These are phyloP conservation scores for Arthrocladium fulminans DNA, from an alignment of 2,329 filamentous ascomycete genomes.

Conservation along the genomic window DNA sequence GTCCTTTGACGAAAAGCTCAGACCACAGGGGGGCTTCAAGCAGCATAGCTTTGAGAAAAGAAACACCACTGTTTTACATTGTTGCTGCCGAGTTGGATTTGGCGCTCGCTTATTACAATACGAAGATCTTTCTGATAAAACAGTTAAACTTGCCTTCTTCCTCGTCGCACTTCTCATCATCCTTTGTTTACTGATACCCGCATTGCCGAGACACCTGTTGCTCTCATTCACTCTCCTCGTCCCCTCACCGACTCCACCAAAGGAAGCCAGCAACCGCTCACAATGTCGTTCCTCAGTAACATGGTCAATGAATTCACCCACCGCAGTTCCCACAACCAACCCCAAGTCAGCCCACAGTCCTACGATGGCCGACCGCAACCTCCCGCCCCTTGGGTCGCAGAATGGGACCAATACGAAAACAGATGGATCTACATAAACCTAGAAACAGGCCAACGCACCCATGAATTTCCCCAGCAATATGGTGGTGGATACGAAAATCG, in stretches of 20 bases:
- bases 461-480: constrained; percentile 28
- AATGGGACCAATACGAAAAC: constrained; percentile 34
- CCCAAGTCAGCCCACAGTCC: constrained; percentile 9
- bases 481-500: constrained; percentile 8
- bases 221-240: background rate
- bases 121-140: too few relatives aligned
- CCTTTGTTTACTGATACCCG: too few relatives aligned
- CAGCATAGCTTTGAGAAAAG: background rate
- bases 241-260: background rate
- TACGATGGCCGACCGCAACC: constrained; percentile 19
- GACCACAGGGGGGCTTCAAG: background rate
- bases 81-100: too few relatives aligned
- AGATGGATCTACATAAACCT: constrained; percentile 41
- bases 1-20: background rate
- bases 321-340: background rate
- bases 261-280: background rate
- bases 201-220: too few relatives aligned
- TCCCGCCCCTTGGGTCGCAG: constrained; percentile 38
- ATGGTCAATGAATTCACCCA: constrained; percentile 12
- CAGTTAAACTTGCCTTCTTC: too few relatives aligned
- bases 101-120: too few relatives aligned
- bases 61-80: background rate
- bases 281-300: constrained; percentile 13
- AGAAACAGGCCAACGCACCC: constrained; percentile 37
- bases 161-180: too few relatives aligned